Evolutionary conservation across 495 filamentous ascomycete species (phyloP), one percentile per base, ranked within the genome.

Genomic region (Aeminium ludgeri): DNA sequence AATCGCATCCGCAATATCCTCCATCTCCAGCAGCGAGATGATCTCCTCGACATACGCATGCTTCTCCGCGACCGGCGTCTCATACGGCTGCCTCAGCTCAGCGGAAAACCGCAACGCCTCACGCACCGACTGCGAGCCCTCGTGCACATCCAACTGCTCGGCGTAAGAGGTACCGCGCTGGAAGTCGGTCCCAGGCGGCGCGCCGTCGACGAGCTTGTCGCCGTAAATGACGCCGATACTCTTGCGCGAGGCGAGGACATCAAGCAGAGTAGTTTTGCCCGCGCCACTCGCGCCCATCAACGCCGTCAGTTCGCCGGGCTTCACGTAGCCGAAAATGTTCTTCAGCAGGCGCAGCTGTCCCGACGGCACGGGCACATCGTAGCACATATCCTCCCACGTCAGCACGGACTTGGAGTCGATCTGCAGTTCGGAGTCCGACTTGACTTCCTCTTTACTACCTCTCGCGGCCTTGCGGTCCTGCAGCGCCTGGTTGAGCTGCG

Each of bases 271-370:
- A 0, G 83, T 91, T 54, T 91, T 91, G 5, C 83, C 83, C 10
- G 83, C 83, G n/a, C 83, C 83, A 1, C 78, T 83, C 10, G 78
- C 78, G 6, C 83, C 83, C 82, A 87, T 86, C 10, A 89, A 59
- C 10, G 82, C 83, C 1, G 81, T 86, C 7, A 91, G 62, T 50
- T 79, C 65, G 0, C 83, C 82, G 2, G 83, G 82, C 44, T 79
- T 72, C 38, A 86, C 81, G 44, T 78, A 89, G 3, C 83, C 83
- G 46, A 70, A 80, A 6, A 87, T 69, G 32, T 74, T 65, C 44
- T 83, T 73, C 11, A 86, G 65, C 8, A 87, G 67, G 1, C 68
- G 72, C 10, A 77, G 66, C 23, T 74, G 73, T 6, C 82, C 81
- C 10, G 68, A 71, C 0, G 74, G 68, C 12, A 81, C 70, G 0